A percentile compares a stretch with the other conserved stretches of the same genome.
Evolutionary conservation across 805 yeast species (phyloP).

Genomic region (Metschnikowia continentalis): DNA sequence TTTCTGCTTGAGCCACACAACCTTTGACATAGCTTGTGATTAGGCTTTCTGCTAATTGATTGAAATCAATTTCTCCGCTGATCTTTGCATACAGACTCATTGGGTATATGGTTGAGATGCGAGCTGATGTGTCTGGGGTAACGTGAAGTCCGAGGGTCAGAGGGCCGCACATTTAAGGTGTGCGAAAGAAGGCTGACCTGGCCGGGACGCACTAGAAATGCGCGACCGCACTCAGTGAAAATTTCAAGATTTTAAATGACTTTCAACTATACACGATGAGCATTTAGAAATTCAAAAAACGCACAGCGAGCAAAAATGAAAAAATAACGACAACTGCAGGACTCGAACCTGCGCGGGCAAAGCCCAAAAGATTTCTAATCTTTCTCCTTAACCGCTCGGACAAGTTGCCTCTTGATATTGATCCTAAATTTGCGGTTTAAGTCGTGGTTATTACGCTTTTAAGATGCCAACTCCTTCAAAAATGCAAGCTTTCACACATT

Average conservation of each 20-base stretch:
- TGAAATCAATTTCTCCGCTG: conserved; percentile 8
- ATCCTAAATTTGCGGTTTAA: no score
- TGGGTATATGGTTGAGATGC: not conserved
- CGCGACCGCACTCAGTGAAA: no score
- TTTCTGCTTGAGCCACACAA: conserved; percentile 4
- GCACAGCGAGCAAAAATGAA: conserved; percentile 16
- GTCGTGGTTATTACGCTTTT: no score
- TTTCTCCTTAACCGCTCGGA: conserved; percentile 78
- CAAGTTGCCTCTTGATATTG: conserved; percentile 40
- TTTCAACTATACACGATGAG: no score
- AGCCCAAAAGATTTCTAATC: conserved; percentile 74
- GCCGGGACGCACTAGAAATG: no score
- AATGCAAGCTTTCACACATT: not conserved
- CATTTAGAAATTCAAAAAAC: not conserved
- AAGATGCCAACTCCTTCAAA: not conserved
- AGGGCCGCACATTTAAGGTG: not conserved
- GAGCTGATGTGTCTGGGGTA: not conserved
- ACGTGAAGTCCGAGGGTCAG: not conserved
- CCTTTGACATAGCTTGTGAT: conserved; percentile 10
- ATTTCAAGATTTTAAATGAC: no score
- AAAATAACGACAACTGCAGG: conserved; percentile 64
- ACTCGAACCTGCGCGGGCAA: conserved; percentile 77
- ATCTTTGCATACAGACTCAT: not conserved
- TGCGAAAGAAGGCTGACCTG: not conserved
- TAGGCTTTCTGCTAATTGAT: conserved; percentile 8